phyloP scores from a whole-genome alignment of 371 early-diverging fungal species.

The Syncephalastrum racemosum region DNA sequence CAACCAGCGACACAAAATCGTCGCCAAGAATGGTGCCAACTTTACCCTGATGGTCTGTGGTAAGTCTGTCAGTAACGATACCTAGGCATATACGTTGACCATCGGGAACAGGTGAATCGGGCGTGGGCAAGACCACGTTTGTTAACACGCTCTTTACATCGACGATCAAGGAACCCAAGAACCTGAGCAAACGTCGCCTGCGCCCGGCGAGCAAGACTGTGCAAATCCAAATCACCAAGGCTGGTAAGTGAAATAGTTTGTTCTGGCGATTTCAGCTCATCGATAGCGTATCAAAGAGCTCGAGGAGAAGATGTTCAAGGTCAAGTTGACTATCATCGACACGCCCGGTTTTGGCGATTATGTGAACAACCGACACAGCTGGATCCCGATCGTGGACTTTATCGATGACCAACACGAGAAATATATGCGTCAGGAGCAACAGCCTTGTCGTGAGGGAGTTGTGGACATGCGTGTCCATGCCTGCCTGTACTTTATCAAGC shows the following conservation, averaged over 20 bases:
- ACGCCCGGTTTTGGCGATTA: slow-evolving; percentile 93
- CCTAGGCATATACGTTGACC: background rate
- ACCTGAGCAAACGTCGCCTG: slow-evolving; percentile 76
- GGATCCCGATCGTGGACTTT: slow-evolving; percentile 96
- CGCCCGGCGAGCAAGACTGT: slow-evolving; percentile 89
- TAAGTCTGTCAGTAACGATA: slow-evolving; percentile 32
- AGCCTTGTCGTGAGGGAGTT: slow-evolving; percentile 73
- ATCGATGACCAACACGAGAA: slow-evolving; percentile 94
- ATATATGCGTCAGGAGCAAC: slow-evolving; percentile 85
- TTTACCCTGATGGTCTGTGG: slow-evolving; percentile 98
- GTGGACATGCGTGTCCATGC: slow-evolving; percentile 92
- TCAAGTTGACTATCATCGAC: slow-evolving; percentile 88
- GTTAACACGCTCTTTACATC: slow-evolving; percentile 90
- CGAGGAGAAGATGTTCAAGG: slow-evolving; percentile 71
- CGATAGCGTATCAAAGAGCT: slow-evolving; percentile 21
- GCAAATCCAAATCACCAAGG: slow-evolving; percentile 87
- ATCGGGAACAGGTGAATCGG: slow-evolving; percentile 46
- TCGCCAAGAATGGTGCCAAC: slow-evolving; percentile 90
- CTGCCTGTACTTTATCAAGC: slow-evolving; percentile 85
- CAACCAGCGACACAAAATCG: slow-evolving; percentile 96
- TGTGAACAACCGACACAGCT: slow-evolving; percentile 88
- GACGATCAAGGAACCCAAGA: slow-evolving; percentile 85
- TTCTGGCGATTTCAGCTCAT: background rate
- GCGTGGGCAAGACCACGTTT: slow-evolving; percentile 88
- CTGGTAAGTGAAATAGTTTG: slow-evolving; percentile 15